A percentile compares a stretch with the other conserved stretches of the same genome.
These are phyloP conservation scores for Pseudogymnoascus sp. DNA, from an alignment of 2,329 filamentous ascomycete species.

Conservation along the genomic window DNA sequence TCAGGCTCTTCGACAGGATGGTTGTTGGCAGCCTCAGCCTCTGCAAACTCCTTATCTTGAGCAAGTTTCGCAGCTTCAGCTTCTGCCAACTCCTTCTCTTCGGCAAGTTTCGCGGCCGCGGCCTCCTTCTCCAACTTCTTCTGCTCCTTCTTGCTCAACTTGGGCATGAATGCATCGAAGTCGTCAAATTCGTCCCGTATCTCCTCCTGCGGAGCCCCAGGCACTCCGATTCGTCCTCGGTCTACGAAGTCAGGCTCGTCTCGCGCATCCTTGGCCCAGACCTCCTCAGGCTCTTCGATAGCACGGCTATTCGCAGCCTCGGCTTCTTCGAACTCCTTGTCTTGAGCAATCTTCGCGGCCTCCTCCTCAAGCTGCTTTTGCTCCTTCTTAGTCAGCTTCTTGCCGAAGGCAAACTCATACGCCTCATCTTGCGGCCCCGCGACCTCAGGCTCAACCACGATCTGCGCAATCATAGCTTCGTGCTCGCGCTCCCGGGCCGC, in stretches of 20 bases:
- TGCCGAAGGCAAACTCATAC: constrained; percentile 17
- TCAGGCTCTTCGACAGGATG: neutral
- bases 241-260: constrained; percentile 13
- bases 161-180: constrained; percentile 24
- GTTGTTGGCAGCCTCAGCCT: neutral
- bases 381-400: constrained; percentile 17
- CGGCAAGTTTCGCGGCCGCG: neutral
- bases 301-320: neutral
- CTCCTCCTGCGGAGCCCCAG: neutral
- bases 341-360: neutral
- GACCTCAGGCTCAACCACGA: constrained; percentile 22
- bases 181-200: constrained; percentile 17
- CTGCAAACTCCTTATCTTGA: neutral
- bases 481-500: constrained; percentile 14
- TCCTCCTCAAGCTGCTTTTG: constrained; percentile 18
- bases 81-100: neutral
- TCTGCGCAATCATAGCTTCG: constrained; percentile 13
- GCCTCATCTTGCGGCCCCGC: neutral
- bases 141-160: constrained; percentile 42
- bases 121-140: constrained; percentile 31
- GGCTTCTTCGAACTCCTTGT: neutral
- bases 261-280: constrained; percentile 10
- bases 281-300: neutral
- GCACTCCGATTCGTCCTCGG: neutral
- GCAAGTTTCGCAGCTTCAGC: neutral